Evolutionary conservation across 768 basidiomycete genomes (phyloP).

Genomic region (Clitopilus passeckerianus): DNA sequence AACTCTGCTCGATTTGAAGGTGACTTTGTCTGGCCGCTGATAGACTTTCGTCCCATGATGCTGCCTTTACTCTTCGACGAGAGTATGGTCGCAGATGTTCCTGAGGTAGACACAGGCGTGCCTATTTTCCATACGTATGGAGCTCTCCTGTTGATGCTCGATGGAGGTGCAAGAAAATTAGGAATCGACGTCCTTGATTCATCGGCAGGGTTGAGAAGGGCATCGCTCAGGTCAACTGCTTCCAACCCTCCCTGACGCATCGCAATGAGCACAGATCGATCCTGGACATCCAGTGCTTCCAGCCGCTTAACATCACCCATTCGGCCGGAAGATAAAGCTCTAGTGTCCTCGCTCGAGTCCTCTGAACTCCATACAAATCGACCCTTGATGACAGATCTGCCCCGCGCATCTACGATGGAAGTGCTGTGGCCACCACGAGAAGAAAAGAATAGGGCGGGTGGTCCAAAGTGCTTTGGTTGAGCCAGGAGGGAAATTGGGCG

Average conservation of each 20-base stretch:
- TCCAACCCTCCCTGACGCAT: slow-evolving; percentile 86
- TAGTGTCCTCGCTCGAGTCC: slow-evolving; percentile 42
- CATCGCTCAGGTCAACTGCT: slow-evolving; percentile 75
- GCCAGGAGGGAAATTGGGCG: slow-evolving; percentile 70
- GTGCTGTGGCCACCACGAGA: slow-evolving; percentile 90
- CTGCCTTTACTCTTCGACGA: slow-evolving; percentile 34
- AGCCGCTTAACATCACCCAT: slow-evolving; percentile 82
- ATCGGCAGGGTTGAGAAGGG: slow-evolving; percentile 74
- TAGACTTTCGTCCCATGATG: slow-evolving; percentile 43
- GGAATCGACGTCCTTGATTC: slow-evolving; percentile 72
- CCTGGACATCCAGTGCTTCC: slow-evolving; percentile 75
- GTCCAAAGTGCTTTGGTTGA: slow-evolving; percentile 81
- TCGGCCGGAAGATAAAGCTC: slow-evolving; percentile 28
- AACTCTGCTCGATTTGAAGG: slow-evolving; percentile 47
- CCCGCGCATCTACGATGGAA: slow-evolving; percentile 81
- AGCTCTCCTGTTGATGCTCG: slow-evolving; percentile 60
- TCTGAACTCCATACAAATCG: slow-evolving; percentile 78
- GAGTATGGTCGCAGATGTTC: slow-evolving; percentile 31
- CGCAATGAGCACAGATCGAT: slow-evolving; percentile 75
- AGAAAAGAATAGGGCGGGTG: slow-evolving; percentile 82
- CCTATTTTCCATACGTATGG: slow-evolving; percentile 86
- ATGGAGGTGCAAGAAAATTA: slow-evolving; percentile 57
- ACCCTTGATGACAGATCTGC: slow-evolving; percentile 78
- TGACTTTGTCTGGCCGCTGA: slow-evolving; percentile 41
- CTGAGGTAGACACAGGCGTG: slow-evolving; percentile 49